A percentile compares a stretch with the other conserved stretches of the same genome.
These are phyloP conservation scores for Stagonosporopsis tanaceti DNA, from an alignment of 2,329 filamentous ascomycete species.

Conservation along the genomic window DNA sequence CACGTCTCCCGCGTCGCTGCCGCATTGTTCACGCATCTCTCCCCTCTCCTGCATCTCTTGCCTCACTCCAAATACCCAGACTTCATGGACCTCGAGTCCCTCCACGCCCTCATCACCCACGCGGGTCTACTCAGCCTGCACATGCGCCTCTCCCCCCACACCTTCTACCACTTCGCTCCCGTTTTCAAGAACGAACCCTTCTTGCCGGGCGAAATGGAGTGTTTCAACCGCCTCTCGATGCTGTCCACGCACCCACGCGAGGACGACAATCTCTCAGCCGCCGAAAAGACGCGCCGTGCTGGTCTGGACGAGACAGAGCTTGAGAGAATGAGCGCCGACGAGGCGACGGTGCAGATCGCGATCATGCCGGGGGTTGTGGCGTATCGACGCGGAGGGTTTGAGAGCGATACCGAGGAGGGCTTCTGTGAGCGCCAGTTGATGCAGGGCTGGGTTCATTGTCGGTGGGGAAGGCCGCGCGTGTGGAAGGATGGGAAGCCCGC, in stretches of 20 bases:
- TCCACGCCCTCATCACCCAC: constrained; percentile 10
- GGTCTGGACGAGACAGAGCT: constrained; percentile 4
- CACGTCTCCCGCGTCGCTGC: constrained; percentile 30
- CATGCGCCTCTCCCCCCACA: constrained; percentile 38
- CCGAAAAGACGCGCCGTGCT: constrained; percentile 1
- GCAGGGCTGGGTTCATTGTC: constrained; percentile 37
- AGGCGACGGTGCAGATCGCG: constrained; percentile 29
- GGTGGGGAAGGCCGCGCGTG: constrained; percentile 31
- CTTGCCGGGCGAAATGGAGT: constrained; percentile 23
- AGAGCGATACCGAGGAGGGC: constrained; percentile 20
- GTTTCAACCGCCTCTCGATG: constrained; percentile 30
- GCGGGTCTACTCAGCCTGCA: constrained; percentile 34
- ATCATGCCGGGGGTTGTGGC: constrained; percentile 34
- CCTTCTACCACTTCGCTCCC: constrained; percentile 39
- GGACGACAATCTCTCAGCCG: not conserved
- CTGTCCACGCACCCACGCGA: constrained; percentile 4
- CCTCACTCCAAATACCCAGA: no score
- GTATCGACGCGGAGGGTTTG: constrained; percentile 41
- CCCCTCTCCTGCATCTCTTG: constrained; percentile 27
- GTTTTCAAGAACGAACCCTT: constrained; percentile 39
- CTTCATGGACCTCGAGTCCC: not conserved
- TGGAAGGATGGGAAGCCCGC: constrained; percentile 15
- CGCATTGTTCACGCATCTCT: constrained; percentile 32
- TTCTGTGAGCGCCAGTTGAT: constrained; percentile 26
- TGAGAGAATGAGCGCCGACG: constrained; percentile 21